phyloP scores from a whole-genome alignment of 2,329 filamentous ascomycete genomes.

The Epichloe sylvatica region DNA sequence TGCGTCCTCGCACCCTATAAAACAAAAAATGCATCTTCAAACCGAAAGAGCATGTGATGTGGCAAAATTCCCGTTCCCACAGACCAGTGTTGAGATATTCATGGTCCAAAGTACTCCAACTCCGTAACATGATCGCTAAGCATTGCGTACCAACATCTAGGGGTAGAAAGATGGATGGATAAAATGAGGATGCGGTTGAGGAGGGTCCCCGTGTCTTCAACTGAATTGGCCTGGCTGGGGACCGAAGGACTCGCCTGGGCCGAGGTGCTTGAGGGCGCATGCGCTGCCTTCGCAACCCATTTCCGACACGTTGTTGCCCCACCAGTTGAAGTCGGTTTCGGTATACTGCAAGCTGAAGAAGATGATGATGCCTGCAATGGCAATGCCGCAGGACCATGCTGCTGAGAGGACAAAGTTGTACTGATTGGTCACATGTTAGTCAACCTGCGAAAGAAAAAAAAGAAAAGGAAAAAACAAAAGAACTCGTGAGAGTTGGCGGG shows the following conservation, averaged over 20 bases:
- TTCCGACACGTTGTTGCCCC: conserved; percentile 31
- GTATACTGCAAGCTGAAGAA: conserved; percentile 38
- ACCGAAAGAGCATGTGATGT: no score
- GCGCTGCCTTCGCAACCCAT: conserved; percentile 28
- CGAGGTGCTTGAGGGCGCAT: conserved; percentile 23
- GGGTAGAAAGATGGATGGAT: background rate
- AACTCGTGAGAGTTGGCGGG: background rate
- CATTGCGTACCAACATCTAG: background rate
- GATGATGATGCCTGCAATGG: conserved; percentile 37
- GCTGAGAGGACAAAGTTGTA: conserved; percentile 42
- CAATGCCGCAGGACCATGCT: conserved; percentile 35
- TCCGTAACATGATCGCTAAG: background rate
- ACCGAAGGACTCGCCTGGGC: conserved; percentile 24
- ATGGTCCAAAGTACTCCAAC: background rate
- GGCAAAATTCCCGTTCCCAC: background rate
- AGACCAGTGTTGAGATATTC: no score
- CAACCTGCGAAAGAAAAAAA: background rate
- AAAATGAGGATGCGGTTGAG: background rate
- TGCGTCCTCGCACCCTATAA: no score
- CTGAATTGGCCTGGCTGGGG: conserved; percentile 26
- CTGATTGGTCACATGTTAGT: conserved; percentile 10
- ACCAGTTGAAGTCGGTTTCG: conserved; percentile 31
- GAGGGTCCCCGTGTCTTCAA: conserved; percentile 6
- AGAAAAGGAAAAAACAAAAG: no score
- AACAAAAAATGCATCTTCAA: no score